Conservation (phyloP, 805 yeast species). For the Wickerhamomyces mucosus region DNA sequence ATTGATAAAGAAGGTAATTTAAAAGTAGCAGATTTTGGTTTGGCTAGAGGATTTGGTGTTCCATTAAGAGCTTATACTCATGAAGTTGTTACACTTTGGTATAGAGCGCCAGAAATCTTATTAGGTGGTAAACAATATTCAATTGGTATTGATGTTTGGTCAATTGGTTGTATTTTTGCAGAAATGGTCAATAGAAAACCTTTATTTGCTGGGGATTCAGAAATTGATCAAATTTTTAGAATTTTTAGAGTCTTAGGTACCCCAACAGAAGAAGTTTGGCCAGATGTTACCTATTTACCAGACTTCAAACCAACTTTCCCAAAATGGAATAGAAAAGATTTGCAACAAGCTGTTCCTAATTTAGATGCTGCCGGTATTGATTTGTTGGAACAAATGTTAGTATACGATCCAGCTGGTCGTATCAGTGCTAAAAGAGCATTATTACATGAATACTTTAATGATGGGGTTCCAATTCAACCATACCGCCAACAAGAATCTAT, state of each 20-base stretch:
- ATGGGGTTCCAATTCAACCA: slow-evolving; percentile 26
- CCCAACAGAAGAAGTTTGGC: slow-evolving; percentile 91
- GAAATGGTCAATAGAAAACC: slow-evolving; percentile 97
- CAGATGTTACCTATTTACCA: slow-evolving; percentile 83
- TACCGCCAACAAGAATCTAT: slow-evolving; percentile 19
- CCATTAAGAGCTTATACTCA: slow-evolving; percentile 95
- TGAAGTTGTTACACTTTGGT: slow-evolving; percentile 97
- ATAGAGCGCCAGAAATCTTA: slow-evolving; percentile 91
- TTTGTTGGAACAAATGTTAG: slow-evolving; percentile 65
- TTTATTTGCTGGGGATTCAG: slow-evolving; percentile 93
- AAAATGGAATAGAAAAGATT: slow-evolving; percentile 69
- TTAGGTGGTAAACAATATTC: slow-evolving; percentile 96
- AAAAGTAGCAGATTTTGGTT: slow-evolving; percentile 86
- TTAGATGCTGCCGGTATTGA: slow-evolving; percentile 81
- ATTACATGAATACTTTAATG: slow-evolving; percentile 77
- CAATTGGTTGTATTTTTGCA: slow-evolving; percentile 94
- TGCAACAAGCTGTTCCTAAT: slow-evolving; percentile 65
- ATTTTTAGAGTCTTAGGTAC: slow-evolving; percentile 91
- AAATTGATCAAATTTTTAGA: slow-evolving; percentile 92
- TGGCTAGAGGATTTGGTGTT: slow-evolving; percentile 96
- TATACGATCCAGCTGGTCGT: slow-evolving; percentile 89
- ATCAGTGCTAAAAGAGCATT: slow-evolving; percentile 92
- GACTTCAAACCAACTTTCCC: slow-evolving; percentile 93
- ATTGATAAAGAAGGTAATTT: slow-evolving; percentile 94
- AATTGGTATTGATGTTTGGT: slow-evolving; percentile 99